Conservation (phyloP, 768 basidiomycete genomes). For the Fistulinella prunicolor region DNA sequence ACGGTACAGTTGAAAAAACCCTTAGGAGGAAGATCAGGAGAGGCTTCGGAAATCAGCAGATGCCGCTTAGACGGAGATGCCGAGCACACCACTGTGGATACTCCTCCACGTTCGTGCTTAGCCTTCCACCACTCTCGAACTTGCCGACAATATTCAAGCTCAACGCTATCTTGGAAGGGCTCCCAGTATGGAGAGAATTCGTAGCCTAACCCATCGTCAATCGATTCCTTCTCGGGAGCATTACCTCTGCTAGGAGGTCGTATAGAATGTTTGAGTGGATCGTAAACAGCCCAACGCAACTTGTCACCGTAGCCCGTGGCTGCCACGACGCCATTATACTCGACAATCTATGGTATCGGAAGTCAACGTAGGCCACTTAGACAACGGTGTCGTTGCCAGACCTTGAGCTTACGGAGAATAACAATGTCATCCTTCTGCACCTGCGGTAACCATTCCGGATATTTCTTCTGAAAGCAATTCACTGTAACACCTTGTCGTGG, state of each 20-base stretch:
- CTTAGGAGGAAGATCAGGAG: conserved; percentile 40
- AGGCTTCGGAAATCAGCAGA: conserved; percentile 48
- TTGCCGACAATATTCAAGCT: conserved; percentile 42
- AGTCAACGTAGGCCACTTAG: neutral
- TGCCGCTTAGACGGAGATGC: conserved; percentile 34
- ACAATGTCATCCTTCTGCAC: conserved; percentile 48
- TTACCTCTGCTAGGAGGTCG: conserved; percentile 37
- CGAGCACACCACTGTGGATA: conserved; percentile 14
- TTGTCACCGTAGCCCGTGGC: conserved; percentile 47
- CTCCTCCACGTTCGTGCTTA: conserved; percentile 22
- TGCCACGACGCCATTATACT: conserved; percentile 28
- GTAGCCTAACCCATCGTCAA: conserved; percentile 37
- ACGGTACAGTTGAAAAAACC: conserved; percentile 65
- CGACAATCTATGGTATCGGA: conserved; percentile 29
- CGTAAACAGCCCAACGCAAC: conserved; percentile 56
- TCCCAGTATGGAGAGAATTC: conserved; percentile 45
- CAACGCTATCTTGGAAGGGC: conserved; percentile 33
- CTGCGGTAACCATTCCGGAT: conserved; percentile 50
- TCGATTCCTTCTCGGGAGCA: conserved; percentile 35
- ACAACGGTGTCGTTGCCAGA: conserved; percentile 17
- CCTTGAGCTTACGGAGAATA: conserved; percentile 51
- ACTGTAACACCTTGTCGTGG: conserved; percentile 30
- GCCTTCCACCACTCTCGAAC: conserved; percentile 54
- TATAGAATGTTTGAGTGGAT: conserved; percentile 35
- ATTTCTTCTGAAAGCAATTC: conserved; percentile 51